Conservation (phyloP, 1,284 basidiomycete genomes). For the Ceratobasidium sp. region DNA sequence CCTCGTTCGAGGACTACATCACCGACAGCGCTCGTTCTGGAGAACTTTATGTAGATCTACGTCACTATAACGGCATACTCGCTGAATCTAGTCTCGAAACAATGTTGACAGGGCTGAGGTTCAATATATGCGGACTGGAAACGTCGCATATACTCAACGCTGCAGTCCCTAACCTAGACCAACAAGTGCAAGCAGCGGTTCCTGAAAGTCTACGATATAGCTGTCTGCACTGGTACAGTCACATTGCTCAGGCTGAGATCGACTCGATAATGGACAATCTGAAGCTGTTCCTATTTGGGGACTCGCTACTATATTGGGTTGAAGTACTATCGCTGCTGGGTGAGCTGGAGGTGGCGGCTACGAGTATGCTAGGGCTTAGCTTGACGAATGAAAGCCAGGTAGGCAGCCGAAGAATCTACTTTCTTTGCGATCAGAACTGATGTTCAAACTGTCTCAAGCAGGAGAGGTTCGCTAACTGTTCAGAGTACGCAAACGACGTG, state of each 20-base stretch:
- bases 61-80: not conserved
- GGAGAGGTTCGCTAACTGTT: not conserved
- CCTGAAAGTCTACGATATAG: not conserved
- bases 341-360: not conserved
- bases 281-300: no score
- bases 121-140: conserved; percentile 21
- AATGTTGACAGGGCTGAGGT: conserved; percentile 4
- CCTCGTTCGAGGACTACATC: conserved; percentile 30
- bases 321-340: no score
- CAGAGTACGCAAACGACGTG: not conserved
- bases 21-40: conserved; percentile 14
- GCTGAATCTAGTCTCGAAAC: conserved; percentile 4
- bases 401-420: no score
- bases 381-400: no score
- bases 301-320: no score
- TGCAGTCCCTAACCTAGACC: conserved; percentile 3
- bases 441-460: no score
- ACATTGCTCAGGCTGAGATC: not conserved
- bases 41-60: not conserved
- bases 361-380: not conserved
- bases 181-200: not conserved
- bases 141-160: conserved; percentile 24
- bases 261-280: no score
- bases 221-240: conserved; percentile 22
- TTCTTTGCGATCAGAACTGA: no score